Percentiles rank a stretch among this genome's conserved stretches.
These are phyloP conservation scores for Syncephalastrum monosporum DNA, from an alignment of 371 early-diverging fungal genomes.

Conservation along the genomic window DNA sequence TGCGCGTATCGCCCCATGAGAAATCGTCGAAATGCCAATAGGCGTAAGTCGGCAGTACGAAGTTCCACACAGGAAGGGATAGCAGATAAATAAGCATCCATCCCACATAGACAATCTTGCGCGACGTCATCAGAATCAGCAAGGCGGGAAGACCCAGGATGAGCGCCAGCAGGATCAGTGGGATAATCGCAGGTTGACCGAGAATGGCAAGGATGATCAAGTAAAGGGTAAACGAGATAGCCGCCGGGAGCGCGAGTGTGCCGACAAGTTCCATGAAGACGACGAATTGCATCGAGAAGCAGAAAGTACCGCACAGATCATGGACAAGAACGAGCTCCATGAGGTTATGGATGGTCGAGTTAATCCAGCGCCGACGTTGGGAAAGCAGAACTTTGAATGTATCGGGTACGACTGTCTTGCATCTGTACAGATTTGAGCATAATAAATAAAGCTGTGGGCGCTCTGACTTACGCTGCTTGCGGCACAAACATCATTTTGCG, in stretches of 20 bases:
- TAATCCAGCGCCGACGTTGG: conserved; percentile 91
- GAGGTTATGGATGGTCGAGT: conserved; percentile 86
- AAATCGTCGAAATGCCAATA: conserved; percentile 99
- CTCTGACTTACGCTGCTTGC: conserved; percentile 48
- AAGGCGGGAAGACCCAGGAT: conserved; percentile 84
- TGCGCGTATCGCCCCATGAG: conserved; percentile 95
- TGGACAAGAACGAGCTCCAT: conserved; percentile 84
- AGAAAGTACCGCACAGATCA: conserved; percentile 88
- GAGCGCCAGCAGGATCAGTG: conserved; percentile 66
- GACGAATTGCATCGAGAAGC: conserved; percentile 91
- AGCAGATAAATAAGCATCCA: conserved; percentile 96
- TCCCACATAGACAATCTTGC: conserved; percentile 86
- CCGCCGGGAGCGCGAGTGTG: conserved; percentile 81
- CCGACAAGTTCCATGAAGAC: conserved; percentile 85
- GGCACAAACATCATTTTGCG: conserved; percentile 93
- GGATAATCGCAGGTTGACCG: conserved; percentile 61
- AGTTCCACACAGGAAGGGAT: conserved; percentile 95
- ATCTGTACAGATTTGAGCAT: conserved; percentile 25
- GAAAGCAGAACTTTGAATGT: conserved; percentile 76
- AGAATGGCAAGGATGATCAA: conserved; percentile 48
- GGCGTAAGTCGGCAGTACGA: conserved; percentile 93
- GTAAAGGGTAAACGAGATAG: conserved; percentile 71
- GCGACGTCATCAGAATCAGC: conserved; percentile 86
- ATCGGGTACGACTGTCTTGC: conserved; percentile 85
- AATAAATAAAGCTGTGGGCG: too few species aligned